These are phyloP conservation scores for Geosmithia flava DNA, from an alignment of 2,329 filamentous ascomycete species.

Conservation along the genomic window DNA sequence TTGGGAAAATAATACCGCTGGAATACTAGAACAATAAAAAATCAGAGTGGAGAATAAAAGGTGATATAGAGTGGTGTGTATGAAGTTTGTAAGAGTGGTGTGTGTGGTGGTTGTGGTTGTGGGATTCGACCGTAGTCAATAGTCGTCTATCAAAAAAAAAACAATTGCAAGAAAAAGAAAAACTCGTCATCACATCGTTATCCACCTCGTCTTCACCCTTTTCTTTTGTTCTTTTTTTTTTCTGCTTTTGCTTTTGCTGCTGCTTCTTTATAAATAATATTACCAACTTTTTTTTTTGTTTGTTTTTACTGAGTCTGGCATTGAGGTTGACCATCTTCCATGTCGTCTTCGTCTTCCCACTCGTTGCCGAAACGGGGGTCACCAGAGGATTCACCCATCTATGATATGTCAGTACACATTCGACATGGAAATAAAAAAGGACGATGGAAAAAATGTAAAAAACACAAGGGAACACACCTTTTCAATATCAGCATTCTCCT, in stretches of 20 bases:
- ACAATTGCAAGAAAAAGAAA: neutral
- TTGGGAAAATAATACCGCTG: too few relatives aligned
- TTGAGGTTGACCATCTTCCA: conserved; percentile 53
- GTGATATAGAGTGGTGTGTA: neutral
- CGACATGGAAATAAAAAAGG: conserved; percentile 11
- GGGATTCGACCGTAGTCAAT: too few relatives aligned
- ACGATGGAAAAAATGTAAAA: neutral
- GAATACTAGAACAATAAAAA: too few relatives aligned
- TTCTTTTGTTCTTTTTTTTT: neutral
- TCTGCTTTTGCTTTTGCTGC: too few relatives aligned
- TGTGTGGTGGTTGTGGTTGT: too few relatives aligned
- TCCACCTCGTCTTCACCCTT: neutral
- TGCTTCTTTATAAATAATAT: neutral
- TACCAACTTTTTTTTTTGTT: neutral
- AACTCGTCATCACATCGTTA: conserved; percentile 1
- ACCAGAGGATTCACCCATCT: conserved; percentile 62
- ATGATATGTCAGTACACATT: neutral
- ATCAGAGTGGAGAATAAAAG: neutral
- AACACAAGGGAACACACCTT: conserved; percentile 35
- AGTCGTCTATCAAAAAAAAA: neutral
- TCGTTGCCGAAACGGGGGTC: conserved; percentile 53
- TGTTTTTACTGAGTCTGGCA: conserved; percentile 55
- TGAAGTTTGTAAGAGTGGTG: neutral
- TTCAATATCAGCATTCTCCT: conserved; percentile 72
- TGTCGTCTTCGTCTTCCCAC: conserved; percentile 64